Evolutionary conservation across 106 monocot genomes (phyloP), one percentile per base, ranked within the genome.

Genomic region (Amphibolis antarctica): DNA sequence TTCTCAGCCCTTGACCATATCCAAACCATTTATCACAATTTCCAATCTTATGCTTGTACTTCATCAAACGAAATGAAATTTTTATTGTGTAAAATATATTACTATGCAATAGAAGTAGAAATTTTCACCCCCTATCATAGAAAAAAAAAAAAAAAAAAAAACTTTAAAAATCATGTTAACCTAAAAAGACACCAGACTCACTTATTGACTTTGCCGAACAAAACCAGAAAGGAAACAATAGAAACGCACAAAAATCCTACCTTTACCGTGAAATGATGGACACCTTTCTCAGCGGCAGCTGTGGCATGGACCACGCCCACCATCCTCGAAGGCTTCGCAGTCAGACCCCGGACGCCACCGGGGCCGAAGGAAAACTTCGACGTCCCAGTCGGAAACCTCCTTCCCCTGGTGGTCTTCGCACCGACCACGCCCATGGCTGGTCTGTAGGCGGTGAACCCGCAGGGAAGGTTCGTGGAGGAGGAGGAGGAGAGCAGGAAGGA

Each of bases 221-320:
- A n/a, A n/a, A n/a, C n/a, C n/a, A n/a, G n/a, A 4, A 36, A 36
- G 2, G 7, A 36, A 4, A 36, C 36, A 7, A 36, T 7, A 2
- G 7, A 48, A 48, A 48, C 48, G 14, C 28, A 55, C 64, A 42
- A 63, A 72, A 68, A 61, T 42, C 60, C 22, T 44, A 84, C 96
- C 96, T 90, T 96, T 17, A 87, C 96, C 21, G 86, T 75, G 72
- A 82, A 96, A 65, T 86, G 81, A 42, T 96, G 70, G 66, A 96
- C 54, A 53, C 73, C 87, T 84, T 90, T 90, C 78, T 90, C 90
- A 3, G 78, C 82, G 42, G 96, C 84, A 20, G 90, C 89, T 15
- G 82, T 85, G 21, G 90, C 96, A 54, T 77, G 82, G 30, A 70
- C 82, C 9, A 76, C 77, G 10, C 84, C 82, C 0, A 75, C 36